phyloP scores from a whole-genome alignment of 257 asterid genomes.

The Solanum commersonii region DNA sequence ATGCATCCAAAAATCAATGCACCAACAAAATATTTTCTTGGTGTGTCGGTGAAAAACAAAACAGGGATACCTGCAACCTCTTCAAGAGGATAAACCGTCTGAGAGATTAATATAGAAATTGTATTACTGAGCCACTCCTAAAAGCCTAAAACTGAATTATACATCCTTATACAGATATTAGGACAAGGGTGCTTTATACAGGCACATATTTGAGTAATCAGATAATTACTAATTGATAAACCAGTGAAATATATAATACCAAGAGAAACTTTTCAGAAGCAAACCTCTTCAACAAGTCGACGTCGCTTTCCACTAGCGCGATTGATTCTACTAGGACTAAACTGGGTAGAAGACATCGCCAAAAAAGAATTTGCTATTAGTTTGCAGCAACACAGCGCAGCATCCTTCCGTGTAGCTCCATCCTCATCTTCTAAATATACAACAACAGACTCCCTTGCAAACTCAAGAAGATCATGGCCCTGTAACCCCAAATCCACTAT shows the following conservation, averaged over 20 bases:
- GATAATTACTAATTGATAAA: background rate
- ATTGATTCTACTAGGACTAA: slow-evolving; percentile 63
- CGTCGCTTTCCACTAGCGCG: slow-evolving; percentile 91
- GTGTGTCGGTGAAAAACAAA: background rate
- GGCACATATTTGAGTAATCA: background rate
- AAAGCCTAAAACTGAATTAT: background rate
- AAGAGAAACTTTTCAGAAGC: slow-evolving; percentile 3
- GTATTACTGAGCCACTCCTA: background rate
- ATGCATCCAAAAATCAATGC: background rate
- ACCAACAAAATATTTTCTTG: background rate
- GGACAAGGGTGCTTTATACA: slow-evolving; percentile 21
- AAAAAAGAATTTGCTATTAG: slow-evolving; percentile 78
- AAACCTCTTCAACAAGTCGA: slow-evolving; percentile 93
- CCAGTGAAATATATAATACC: background rate
- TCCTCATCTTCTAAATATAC: slow-evolving; percentile 89
- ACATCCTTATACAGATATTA: background rate
- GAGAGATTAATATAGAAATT: background rate
- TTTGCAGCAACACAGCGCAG: slow-evolving; percentile 97
- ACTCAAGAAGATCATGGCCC: slow-evolving; percentile 98
- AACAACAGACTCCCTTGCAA: slow-evolving; percentile 89
- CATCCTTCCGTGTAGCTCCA: slow-evolving; percentile 92
- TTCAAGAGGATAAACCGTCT: background rate
- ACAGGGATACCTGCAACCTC: background rate
- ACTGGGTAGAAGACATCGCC: slow-evolving; percentile 47
- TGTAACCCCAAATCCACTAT: slow-evolving; percentile 16